Evolutionary conservation across 2,329 filamentous ascomycete species (phyloP), one percentile per base, ranked within the genome.

Genomic region (Diplodia sapinea): DNA sequence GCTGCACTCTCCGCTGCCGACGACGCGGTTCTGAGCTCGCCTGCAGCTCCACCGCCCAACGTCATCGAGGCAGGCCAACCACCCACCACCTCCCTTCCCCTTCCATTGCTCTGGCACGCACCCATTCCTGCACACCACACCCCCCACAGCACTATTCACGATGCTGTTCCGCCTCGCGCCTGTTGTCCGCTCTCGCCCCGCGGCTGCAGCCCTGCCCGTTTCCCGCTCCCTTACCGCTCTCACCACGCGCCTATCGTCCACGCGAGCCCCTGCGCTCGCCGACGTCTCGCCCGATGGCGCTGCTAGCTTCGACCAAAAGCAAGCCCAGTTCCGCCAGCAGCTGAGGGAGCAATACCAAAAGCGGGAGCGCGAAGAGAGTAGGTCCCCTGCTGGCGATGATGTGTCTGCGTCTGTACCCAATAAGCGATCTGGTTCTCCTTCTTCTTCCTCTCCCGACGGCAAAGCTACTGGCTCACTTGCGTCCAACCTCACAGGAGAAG

Each of bases 301-400:
- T 71, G 84, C 89, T 65, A 84, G 86, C 67, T 99, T 98, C 85
- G 92, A 91, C 78, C 82, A 85, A 75, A 92, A 91, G 80, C 94
- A 97, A 83, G 90, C 90, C 80, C 86, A 89, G 75, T 98, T 97
- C 82, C 91, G 95, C 78, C 89, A 94, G 80, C 88, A 91, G 78
- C 83, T 96, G 74, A 86, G 89, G 74, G 87, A 90, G 80, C 89
- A 88, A 78, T 81, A 20, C n/a, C 43, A 91, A 90, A 85, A 84
- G 80, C 91, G 91, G 82, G 88, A 90, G 81, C 84, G 88, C 84
- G 89, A 92, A 89, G 91, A 93, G 86, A 94, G 93, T 97, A 81
- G 87, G 88, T 90, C 65, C 56, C 65, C 65, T 59, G 20, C 29
- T 49, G 55, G 54, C 33, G 65, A 23, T 62, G 47, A 64, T 85